Evolutionary conservation across 768 basidiomycete species (phyloP), one percentile per base, ranked within the genome.

Genomic region (Boletus pseudopeckii): DNA sequence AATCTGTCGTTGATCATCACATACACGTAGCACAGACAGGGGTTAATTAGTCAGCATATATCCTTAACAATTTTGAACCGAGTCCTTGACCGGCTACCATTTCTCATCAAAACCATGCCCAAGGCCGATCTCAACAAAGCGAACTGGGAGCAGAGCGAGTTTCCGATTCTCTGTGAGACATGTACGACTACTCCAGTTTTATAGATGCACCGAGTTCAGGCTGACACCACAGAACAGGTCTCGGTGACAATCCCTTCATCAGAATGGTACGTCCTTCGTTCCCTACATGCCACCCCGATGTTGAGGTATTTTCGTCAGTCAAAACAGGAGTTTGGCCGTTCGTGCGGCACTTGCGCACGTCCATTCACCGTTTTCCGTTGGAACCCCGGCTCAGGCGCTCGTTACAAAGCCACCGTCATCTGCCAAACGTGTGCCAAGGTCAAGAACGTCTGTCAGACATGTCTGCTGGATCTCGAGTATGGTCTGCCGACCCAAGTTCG

Each of bases 311-410:
- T 33, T 49, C 90, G 88, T 88, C 87, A 98, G 96, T 92, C 92
- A 7, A 98, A 98, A 73, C 97, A 98, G 80, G 90, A 94, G 66
- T 96, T 90, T 58, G 97, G 94, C 5, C 81, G 89, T 26, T 93
- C 93, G 49, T 99, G 97, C 72, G 98, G 98, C 59, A 96, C 96
- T 49, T 99, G 97, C 67, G 93, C 94, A 3, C 82, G 97, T 22
- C 97, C 92, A 2, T 96, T 95, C 74, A 96, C 92, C 45, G 89
- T 98, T 62, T 99, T 99, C 75, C 88, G 93, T 38, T 99, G 97
- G 97, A 96, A 98, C 66, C 95, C 97, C 2, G 97, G 97, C 42
- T 75, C 85, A 4, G 96, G 94, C 39, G 88, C 86, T 69, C 86
- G 96, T 28, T 98, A 83, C 83, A 98, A 98, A 78, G 90, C 92